phyloP scores from a whole-genome alignment of 371 early-diverging fungal species.

The Mortierella sp. region DNA sequence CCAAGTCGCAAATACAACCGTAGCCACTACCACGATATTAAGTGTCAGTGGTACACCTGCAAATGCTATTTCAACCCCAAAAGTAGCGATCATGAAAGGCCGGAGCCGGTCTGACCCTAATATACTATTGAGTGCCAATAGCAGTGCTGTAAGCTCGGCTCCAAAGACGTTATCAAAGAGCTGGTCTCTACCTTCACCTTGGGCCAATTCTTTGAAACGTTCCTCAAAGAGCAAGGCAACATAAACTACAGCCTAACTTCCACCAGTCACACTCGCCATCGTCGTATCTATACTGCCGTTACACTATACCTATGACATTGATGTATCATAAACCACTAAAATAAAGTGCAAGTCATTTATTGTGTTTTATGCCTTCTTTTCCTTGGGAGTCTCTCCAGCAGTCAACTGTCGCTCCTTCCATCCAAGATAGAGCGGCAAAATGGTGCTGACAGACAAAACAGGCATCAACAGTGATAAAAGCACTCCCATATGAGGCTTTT shows the following conservation, averaged over 20 bases:
- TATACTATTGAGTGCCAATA: not conserved
- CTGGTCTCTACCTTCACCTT: constrained; percentile 32
- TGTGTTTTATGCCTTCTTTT: constrained; percentile 6
- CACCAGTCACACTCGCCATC: not conserved
- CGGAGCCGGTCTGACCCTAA: constrained; percentile 30
- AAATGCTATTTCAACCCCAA: not conserved
- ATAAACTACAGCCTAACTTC: not conserved
- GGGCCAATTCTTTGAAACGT: constrained; percentile 29
- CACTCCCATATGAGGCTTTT: constrained; percentile 25
- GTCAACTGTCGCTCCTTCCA: constrained; percentile 53
- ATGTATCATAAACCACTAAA: not conserved
- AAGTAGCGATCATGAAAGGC: constrained; percentile 4
- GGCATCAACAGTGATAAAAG: constrained; percentile 51
- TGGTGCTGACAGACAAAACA: constrained; percentile 61
- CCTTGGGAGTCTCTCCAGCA: constrained; percentile 5
- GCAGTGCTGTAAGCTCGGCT: not conserved
- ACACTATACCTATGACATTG: not conserved
- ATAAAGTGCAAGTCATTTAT: not conserved
- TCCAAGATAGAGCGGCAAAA: constrained; percentile 63
- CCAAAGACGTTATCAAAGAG: constrained; percentile 19
- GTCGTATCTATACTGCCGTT: no score
- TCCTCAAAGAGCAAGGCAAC: constrained; percentile 11
- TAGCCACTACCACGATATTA: not conserved
- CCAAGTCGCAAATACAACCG: constrained; percentile 2
- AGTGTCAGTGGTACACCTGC: not conserved